Evolutionary conservation across 495 filamentous ascomycete genomes (phyloP).

Genomic region (Wilcoxina mikolae): DNA sequence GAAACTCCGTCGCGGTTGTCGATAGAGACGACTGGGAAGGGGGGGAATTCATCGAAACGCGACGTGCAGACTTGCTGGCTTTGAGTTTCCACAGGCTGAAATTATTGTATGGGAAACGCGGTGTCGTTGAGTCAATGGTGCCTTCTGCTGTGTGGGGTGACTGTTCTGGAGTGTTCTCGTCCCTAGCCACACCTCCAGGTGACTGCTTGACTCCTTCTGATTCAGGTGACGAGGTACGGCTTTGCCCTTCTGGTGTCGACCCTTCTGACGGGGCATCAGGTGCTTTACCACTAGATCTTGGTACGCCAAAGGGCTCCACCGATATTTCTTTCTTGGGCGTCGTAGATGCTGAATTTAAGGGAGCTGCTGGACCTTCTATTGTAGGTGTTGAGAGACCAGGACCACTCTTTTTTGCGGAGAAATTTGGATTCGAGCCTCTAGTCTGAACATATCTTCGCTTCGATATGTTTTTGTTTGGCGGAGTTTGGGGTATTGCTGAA

Average conservation of each 20-base stretch:
- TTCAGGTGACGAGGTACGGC: too few relatives aligned
- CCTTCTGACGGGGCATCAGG: background rate
- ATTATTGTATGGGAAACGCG: background rate
- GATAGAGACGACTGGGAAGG: constrained; percentile 14
- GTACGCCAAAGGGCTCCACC: background rate
- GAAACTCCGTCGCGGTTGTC: constrained; percentile 14
- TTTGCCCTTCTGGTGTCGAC: too few relatives aligned
- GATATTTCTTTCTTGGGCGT: background rate
- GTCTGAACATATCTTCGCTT: background rate
- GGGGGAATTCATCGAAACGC: constrained; percentile 23
- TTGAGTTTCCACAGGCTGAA: constrained; percentile 1
- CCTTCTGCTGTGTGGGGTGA: background rate
- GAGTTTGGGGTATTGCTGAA: background rate
- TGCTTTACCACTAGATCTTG: background rate
- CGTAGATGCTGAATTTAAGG: background rate
- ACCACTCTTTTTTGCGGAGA: background rate
- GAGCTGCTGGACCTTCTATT: background rate
- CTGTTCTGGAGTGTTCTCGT: background rate
- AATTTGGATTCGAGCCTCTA: background rate
- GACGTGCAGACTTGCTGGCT: constrained; percentile 7
- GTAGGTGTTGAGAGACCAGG: background rate
- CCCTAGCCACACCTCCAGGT: background rate
- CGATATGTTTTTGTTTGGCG: background rate
- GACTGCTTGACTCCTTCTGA: too few relatives aligned
- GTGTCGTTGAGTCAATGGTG: background rate